A percentile compares a stretch with the other conserved stretches of the same genome.
phyloP scores from a whole-genome alignment of 306 rosid species.

The Quercus robur region DNA sequence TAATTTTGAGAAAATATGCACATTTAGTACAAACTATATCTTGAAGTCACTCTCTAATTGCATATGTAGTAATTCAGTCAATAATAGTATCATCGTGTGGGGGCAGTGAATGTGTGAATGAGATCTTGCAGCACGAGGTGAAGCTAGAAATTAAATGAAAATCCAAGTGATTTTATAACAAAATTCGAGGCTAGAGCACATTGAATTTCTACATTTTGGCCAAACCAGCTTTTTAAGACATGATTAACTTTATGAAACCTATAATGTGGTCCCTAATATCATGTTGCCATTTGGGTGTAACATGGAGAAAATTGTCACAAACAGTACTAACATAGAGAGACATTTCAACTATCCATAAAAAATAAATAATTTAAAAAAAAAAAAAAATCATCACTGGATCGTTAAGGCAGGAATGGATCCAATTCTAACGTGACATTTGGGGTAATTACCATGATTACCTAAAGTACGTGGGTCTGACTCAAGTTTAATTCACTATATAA shows the following conservation, averaged over 20 bases:
- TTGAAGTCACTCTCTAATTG: neutral
- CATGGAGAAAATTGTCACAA: conserved; percentile 56
- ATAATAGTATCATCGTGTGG: neutral
- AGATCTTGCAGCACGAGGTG: conserved; percentile 17
- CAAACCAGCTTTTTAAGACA: conserved; percentile 34
- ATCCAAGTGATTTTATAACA: conserved; percentile 7
- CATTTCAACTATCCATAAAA: conserved; percentile 49
- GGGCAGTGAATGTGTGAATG: neutral
- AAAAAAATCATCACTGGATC: conserved; percentile 43
- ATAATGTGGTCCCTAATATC: conserved; percentile 65
- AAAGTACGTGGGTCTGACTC: conserved; percentile 36
- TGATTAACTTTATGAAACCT: conserved; percentile 65
- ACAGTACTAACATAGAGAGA: conserved; percentile 50
- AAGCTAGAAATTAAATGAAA: neutral
- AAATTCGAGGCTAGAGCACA: conserved; percentile 31
- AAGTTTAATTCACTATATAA: conserved; percentile 36
- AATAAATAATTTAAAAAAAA: neutral
- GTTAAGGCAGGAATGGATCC: conserved; percentile 51
- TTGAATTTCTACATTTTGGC: conserved; percentile 9
- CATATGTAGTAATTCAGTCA: neutral
- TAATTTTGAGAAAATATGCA: neutral
- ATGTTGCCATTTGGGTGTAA: conserved; percentile 63
- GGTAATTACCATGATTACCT: conserved; percentile 31
- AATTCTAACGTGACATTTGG: conserved; percentile 39
- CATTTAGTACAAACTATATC: neutral